These are phyloP conservation scores for Elasticomyces elasticus DNA, from an alignment of 495 filamentous ascomycete genomes.

Conservation along the genomic window DNA sequence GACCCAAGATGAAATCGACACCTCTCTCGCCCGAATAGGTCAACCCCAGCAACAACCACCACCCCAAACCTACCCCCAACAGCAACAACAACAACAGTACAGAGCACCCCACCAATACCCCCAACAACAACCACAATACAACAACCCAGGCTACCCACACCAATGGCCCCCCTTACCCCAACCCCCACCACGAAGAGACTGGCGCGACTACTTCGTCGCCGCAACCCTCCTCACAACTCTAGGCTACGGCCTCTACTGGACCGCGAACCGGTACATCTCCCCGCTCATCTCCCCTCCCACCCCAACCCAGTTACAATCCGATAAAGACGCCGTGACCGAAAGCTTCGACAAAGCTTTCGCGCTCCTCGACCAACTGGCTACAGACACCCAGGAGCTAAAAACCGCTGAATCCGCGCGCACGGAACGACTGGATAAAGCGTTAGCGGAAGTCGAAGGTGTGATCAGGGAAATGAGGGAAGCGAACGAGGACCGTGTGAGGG, in stretches of 20 bases:
- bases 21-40: constrained; percentile 64
- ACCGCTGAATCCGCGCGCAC: constrained; percentile 74
- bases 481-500: constrained; percentile 69
- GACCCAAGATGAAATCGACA: constrained; percentile 86
- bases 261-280: constrained; percentile 85
- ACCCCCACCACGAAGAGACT: constrained; percentile 71
- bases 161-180: constrained; percentile 61
- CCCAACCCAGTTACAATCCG: constrained; percentile 79
- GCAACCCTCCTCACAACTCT: constrained; percentile 82
- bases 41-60: no score
- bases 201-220: constrained; percentile 98
- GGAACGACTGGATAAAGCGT: constrained; percentile 68
- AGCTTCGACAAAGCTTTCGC: constrained; percentile 85
- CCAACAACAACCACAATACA: constrained; percentile 51
- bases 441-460: constrained; percentile 75
- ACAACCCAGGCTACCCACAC: constrained; percentile 33
- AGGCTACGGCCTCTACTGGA: constrained; percentile 73
- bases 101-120: no score
- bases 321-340: constrained; percentile 84
- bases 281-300: constrained; percentile 90
- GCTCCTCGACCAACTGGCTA: constrained; percentile 79
- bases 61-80: constrained; percentile 20
- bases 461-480: constrained; percentile 70
- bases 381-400: constrained; percentile 82
- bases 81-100: constrained; percentile 33